phyloP scores from a whole-genome alignment of 208 protist species.

The Zelonia costaricensis region DNA sequence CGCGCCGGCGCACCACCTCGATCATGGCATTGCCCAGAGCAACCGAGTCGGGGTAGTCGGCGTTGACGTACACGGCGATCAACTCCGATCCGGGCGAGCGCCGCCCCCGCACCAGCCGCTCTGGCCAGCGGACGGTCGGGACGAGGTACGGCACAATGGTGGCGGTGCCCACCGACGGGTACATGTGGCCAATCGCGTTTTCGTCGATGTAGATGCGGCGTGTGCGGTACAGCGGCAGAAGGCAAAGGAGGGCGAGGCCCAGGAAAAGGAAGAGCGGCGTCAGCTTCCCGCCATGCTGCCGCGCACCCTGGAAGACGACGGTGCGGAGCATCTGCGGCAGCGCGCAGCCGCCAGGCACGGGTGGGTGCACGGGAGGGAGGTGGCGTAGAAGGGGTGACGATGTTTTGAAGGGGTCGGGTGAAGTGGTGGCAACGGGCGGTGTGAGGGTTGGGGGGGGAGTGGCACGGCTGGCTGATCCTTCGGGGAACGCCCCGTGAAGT shows the following conservation, averaged over 20 bases:
- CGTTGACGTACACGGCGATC: slow-evolving; percentile 69
- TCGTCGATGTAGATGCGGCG: slow-evolving; percentile 54
- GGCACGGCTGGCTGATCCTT: too few species aligned
- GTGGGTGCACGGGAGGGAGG: too few species aligned
- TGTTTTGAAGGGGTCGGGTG: too few species aligned
- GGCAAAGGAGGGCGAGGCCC: slow-evolving; percentile 42
- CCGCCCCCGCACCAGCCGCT: slow-evolving; percentile 50
- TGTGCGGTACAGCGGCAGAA: slow-evolving; percentile 33
- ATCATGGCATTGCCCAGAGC: slow-evolving; percentile 52
- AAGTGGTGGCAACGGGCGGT: too few species aligned
- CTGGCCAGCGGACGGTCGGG: slow-evolving; percentile 20
- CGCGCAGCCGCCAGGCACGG: neutral
- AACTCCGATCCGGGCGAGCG: slow-evolving; percentile 67
- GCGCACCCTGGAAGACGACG: slow-evolving; percentile 13
- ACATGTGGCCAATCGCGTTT: slow-evolving; percentile 46
- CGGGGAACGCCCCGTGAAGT: too few species aligned
- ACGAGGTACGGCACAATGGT: slow-evolving; percentile 6
- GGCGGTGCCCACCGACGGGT: slow-evolving; percentile 5
- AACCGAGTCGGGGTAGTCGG: slow-evolving; percentile 35
- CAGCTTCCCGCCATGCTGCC: slow-evolving; percentile 38
- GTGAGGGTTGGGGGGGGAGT: too few species aligned
- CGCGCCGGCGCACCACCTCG: slow-evolving; percentile 24
- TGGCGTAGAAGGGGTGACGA: too few species aligned
- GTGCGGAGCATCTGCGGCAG: slow-evolving; percentile 52
- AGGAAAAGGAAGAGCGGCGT: slow-evolving; percentile 42